These are phyloP conservation scores for Closterium sp. DNA, from an alignment of 139 green algal species.

Conservation along the genomic window DNA sequence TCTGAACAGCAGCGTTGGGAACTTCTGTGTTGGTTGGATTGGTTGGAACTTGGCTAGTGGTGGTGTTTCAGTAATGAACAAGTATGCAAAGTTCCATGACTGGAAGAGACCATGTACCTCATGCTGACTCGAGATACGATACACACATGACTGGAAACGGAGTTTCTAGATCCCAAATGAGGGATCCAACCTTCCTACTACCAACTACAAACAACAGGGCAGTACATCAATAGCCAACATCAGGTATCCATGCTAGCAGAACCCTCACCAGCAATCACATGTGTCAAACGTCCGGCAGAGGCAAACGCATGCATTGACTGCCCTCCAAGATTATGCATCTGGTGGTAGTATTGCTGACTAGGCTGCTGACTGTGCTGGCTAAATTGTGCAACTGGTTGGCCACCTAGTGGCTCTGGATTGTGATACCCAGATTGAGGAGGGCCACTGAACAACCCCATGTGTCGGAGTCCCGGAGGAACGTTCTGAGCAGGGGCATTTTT, in stretches of 20 bases:
- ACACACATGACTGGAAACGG: too few species aligned
- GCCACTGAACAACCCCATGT: not conserved
- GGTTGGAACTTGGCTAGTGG: too few species aligned
- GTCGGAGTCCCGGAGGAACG: not conserved
- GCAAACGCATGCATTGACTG: not conserved
- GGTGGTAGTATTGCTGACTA: not conserved
- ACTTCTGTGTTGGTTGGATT: too few species aligned
- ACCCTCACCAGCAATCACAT: not conserved
- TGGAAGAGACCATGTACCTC: too few species aligned
- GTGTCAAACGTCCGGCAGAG: not conserved
- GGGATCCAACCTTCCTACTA: too few species aligned
- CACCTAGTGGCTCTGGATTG: not conserved
- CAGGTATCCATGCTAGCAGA: not conserved
- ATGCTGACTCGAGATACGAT: too few species aligned
- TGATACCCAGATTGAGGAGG: not conserved
- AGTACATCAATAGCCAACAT: not conserved
- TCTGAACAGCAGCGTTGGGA: too few species aligned
- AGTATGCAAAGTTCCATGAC: too few species aligned
- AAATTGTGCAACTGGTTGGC: not conserved
- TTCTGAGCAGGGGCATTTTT: not conserved
- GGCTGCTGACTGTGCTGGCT: not conserved
- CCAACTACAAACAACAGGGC: too few species aligned
- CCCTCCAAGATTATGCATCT: not conserved
- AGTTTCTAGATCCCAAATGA: too few species aligned
- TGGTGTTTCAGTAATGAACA: too few species aligned